Evolutionary conservation across 1,284 basidiomycete species (phyloP), one percentile per base, ranked within the genome.

Genomic region (Sanguinoderma infundibulare): DNA sequence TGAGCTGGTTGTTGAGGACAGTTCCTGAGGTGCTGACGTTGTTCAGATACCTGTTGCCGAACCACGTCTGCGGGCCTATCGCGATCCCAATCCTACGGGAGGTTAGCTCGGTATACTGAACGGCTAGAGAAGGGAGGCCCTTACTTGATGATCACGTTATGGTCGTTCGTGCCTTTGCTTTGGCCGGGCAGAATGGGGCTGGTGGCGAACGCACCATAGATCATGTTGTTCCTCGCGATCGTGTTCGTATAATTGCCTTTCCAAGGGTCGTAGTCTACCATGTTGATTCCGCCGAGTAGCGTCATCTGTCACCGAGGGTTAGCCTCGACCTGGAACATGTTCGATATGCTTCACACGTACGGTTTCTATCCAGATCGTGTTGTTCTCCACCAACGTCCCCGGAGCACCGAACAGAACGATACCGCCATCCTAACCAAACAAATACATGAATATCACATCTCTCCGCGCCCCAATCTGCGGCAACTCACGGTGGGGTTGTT

Each of bases 341-440:
- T 14, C 5, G 14, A 44, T n/a, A 2, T n/a, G 7, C 8, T 30
- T 36, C 15, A 20, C 5, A 69, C 83, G 55, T 66, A 90, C 89
- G 56, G 83, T 89, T 46, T 86, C 78, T 6, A 90, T 83, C 81
- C 83, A 87, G 64, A 94, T 89, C 0, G 89, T 92, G 71, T 90
- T 90, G 68, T 87, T 87, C 63, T 89, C 83, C n/a, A 95, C 85
- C 47, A 83, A 78, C 1, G 87, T 87, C 2, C 89, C 91, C 2
- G 91, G 91, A 1, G 91, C 78, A n/a, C 92, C 93, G 69, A 95
- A 95, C 2, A 95, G 68, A 1, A 95, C 94, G 57, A 94, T 91
- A 2, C 88, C 91, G 10, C 91, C 91, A 70, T 95, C 94, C 73
- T 74, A 26, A 28, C 14, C 42, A 1, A 28, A 2, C 49, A 2